phyloP scores from a whole-genome alignment of 225 moss, liverwort and hornwort species.

The Marchantia polymorpha region DNA sequence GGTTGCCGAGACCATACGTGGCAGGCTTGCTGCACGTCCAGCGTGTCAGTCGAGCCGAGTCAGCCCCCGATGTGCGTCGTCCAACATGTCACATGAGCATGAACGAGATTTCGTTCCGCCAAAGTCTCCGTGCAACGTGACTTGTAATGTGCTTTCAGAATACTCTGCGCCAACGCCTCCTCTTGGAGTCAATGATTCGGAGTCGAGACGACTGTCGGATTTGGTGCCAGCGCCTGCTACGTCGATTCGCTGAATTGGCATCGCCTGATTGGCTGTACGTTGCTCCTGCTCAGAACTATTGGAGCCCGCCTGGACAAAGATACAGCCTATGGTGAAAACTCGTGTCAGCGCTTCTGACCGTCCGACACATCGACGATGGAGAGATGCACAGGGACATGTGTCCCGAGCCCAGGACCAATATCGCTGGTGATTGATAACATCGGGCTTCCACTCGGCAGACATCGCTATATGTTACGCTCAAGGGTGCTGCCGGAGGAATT shows the following conservation, averaged over 20 bases:
- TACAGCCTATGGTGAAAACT: background rate
- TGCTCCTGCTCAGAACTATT: background rate
- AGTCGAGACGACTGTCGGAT: no score
- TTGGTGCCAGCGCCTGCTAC: background rate
- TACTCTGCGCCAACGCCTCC: no score
- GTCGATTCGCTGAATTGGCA: slow-evolving; percentile 9
- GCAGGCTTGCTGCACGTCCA: no score
- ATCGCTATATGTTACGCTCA: background rate
- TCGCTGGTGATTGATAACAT: background rate
- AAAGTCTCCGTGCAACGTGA: no score
- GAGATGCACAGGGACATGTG: background rate
- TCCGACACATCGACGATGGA: background rate
- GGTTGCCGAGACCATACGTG: no score
- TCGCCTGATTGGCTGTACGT: background rate
- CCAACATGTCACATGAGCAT: no score
- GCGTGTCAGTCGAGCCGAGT: no score
- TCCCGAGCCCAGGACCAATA: no score
- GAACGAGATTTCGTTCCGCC: no score
- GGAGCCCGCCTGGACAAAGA: background rate
- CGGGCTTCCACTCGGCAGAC: background rate
- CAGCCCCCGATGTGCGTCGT: no score
- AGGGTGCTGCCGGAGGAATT: background rate
- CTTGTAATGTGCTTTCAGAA: no score
- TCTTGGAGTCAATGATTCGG: no score
- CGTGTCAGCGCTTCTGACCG: background rate